Evolutionary conservation across 2,329 filamentous ascomycete genomes (phyloP), one percentile per base, ranked within the genome.

Genomic region (Arthrinium phaeospermum): DNA sequence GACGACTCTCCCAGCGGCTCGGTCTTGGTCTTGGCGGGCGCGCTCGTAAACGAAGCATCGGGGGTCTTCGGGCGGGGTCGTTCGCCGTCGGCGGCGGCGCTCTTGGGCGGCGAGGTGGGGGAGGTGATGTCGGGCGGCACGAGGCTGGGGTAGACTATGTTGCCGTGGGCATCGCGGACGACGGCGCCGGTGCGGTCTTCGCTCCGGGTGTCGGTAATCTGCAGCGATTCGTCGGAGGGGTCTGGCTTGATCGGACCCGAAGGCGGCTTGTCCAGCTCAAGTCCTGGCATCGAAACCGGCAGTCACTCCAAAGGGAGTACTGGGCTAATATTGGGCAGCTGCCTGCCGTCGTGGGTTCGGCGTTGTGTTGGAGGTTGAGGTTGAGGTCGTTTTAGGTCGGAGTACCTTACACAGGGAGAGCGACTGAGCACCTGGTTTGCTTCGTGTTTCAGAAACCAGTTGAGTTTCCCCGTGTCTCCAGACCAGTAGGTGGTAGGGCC

Each of bases 191-290:
- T 72, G 0, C 71, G 74, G 6, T 74, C 74, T 34, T 75, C 73
- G 44, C 67, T 73, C 34, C 51, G 72, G 67, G 64, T 75, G 16
- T 69, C 61, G 4, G 70, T 71, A 13, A 79, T 68, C 19, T 64
- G 71, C 14, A 73, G n/a, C 2, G 72, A 72, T 4, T 75, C 73
- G 5, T 74, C 73, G 41, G 74, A 71, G n/a, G 69, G 51, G 16
- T 73, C 70, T 44, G 64, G 16, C 16, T 75, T 64, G 67, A 79
- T 77, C 16, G 78, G 75, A 1, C 74, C 75, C 72, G 51, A 72
- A 6, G 78, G 75, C 13, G 78, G 77, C 73, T 78, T 79, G 70
- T 77, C 76, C 47, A 80, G 73, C 71, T 79, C 77, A 72, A 79
- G 51, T 19, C 76, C 64, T 24, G 24, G 72, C 78, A 80, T 79